phyloP scores from a whole-genome alignment of 1,139 yeast species.

The Taphrina sp. region DNA sequence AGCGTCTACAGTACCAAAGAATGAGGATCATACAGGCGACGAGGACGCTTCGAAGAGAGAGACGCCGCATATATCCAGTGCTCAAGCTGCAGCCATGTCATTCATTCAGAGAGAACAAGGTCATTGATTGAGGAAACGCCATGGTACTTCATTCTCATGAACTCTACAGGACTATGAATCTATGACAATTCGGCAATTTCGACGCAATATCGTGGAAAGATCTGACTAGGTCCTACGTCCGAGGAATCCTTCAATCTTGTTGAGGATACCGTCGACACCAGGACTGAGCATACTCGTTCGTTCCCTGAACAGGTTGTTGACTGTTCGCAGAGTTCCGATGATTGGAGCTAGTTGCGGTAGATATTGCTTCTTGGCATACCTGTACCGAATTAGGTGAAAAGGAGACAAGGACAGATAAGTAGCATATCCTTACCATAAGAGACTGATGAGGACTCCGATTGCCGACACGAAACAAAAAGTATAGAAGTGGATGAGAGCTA shows the following conservation, averaged over 20 bases:
- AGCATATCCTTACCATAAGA: conserved; percentile 3
- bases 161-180: too few relatives aligned
- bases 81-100: conserved; percentile 12
- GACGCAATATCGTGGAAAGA: too few relatives aligned
- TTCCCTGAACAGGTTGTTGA: conserved; percentile 23
- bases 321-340: conserved; percentile 11
- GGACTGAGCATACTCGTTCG: conserved; percentile 16
- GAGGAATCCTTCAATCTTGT: conserved; percentile 13
- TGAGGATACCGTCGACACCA: conserved; percentile 13
- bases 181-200: too few relatives aligned
- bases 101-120: conserved; percentile 17
- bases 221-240: too few relatives aligned
- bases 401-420: too few relatives aligned
- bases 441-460: conserved; percentile 13
- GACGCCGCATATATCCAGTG: too few relatives aligned
- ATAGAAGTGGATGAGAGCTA: conserved; percentile 18
- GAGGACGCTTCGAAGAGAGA: too few relatives aligned
- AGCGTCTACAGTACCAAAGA: not conserved
- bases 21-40: not conserved
- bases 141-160: too few relatives aligned
- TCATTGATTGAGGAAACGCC: not conserved
- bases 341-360: conserved; percentile 21
- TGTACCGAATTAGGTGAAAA: conserved; percentile 1
- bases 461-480: conserved; percentile 15
- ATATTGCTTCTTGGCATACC: conserved; percentile 25